Base-by-base conservation (phyloP, 306 rosid species). In the Dicorynia guianensis region DNA sequence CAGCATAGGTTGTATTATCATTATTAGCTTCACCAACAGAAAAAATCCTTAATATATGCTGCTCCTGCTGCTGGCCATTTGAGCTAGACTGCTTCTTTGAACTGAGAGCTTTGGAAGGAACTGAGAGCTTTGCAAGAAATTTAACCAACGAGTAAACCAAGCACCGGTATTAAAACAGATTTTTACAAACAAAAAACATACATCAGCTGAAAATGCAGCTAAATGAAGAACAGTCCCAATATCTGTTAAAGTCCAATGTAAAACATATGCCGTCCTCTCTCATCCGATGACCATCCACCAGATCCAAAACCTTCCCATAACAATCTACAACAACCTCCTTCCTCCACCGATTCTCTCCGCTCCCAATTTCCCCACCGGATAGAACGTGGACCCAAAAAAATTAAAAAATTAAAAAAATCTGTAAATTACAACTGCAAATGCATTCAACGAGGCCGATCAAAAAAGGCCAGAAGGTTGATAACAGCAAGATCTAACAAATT, bases 1-100 rank as follows among this genome's bases (percentile, higher is more conserved):
- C 99, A 14, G 91, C 97, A 82, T 82, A 96, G 79, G 81, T 82
- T 81, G 96, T 79, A 72, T 71, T 86, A 63, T 89, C 99, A 58
- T 86, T 80, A 80, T 80, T 84, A 52, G 91, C 87, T 52, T 93
- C 96, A 79, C 97, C 96, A 85, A 96, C 99, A 48, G 99, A 90
- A 80, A 96, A 96, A 65, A 96, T 79, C 75, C 91, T 86, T 43
- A 96, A 89, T 62, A 81, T 69, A 47, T 87, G 83, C 53, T 76
- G 88, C 77, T 81, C 98, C 35, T 80, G 77, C 79, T 84, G 80
- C 69, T 85, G 85, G 49, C 87, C 84, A 77, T 57, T 84, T 63
- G 87, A 64, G 80, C 87, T 77, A 49, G 78, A 77, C 77, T 81
- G 81, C 84, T 79, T 93, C 80, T 90, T 92, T 36, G 84, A 84